Base-by-base conservation (phyloP, 768 basidiomycete species). In the Rhodocollybia butyracea region DNA sequence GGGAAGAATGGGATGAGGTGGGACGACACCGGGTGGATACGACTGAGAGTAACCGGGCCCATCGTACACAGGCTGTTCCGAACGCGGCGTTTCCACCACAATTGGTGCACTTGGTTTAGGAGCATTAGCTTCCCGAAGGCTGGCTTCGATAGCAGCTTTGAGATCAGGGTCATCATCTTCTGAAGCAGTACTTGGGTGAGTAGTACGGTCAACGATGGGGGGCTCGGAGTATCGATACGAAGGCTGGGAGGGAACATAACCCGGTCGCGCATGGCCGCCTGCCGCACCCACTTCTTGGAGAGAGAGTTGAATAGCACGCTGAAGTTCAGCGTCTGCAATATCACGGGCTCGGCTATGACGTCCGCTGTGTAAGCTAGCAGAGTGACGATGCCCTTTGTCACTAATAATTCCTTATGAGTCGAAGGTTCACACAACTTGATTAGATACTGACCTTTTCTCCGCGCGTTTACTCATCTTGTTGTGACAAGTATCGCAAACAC, bases 91-190 rank as follows among this genome's bases (percentile, higher is more conserved):
- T 48, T 88, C 82, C 6, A 81, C 63, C 10, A 77, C 81, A 17
- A 80, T 69, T 1, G 94, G 93, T 0, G 90, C 91, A 62, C 90
- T 92, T 6, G 92, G 85, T 59, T 78, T 83, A 0, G 88, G 87
- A 11, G 89, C 85, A 56, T 78, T 84, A 2, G 82, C 86, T 63
- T 99, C 97, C n/a, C 86, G 79, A 58, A 99, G 69, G 66, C 90
- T 93, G 0, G 97, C 97, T 66, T 98, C 94, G 48, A 99, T 99
- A 0, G 97, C 97, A 19, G 96, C 91, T 56, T 79, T 83, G 19
- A 99, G 75, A 56, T 98, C 94, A 11, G 90, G 89, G 68, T 99
- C 96, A 3, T 96, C 90, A 30, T 96, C 95, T 11, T 92, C 29
- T 29, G 71, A 64, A 43, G 55, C 47, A 15, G 62, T 58, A 50